phyloP scores from a whole-genome alignment of 2,329 filamentous ascomycete genomes.

The Blastomyces gilchristii region DNA sequence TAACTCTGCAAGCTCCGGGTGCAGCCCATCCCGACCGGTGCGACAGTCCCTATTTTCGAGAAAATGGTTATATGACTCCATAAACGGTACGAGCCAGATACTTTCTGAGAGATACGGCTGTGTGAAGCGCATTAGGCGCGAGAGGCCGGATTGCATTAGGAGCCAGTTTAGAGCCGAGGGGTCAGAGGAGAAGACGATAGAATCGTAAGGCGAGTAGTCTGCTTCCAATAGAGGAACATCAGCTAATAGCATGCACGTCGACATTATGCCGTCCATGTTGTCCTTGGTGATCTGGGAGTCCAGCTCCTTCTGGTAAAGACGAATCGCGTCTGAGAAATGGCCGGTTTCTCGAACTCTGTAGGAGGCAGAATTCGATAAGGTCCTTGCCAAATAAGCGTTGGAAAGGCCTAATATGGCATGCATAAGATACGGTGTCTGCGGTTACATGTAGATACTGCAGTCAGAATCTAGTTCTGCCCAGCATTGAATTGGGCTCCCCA shows the following conservation, averaged over 20 bases:
- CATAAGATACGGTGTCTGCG: conserved; percentile 29
- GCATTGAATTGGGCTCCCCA: background rate
- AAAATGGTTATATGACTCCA: conserved; percentile 17
- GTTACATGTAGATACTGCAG: background rate
- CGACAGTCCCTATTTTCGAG: conserved; percentile 23
- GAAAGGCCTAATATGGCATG: conserved; percentile 28
- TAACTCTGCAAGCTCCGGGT: conserved; percentile 25
- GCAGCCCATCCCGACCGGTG: conserved; percentile 21
- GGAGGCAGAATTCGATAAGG: conserved; percentile 19
- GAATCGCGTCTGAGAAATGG: conserved; percentile 31
- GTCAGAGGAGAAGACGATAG: conserved; percentile 29
- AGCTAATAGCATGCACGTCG: conserved; percentile 29
- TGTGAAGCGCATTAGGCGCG: conserved; percentile 23
- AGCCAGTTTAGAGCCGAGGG: conserved; percentile 29
- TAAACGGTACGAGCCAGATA: conserved; percentile 28
- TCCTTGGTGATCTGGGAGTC: conserved; percentile 17
- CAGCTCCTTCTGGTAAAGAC: conserved; percentile 27
- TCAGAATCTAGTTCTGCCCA: background rate
- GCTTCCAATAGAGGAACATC: conserved; percentile 26
- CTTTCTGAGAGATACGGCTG: conserved; percentile 22
- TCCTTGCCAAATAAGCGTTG: conserved; percentile 24
- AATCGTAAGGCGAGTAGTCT: conserved; percentile 23
- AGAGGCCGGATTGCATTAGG: conserved; percentile 27
- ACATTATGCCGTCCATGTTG: conserved; percentile 32
- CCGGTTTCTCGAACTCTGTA: conserved; percentile 25